These are phyloP conservation scores for Quercus berberidifolia DNA, from an alignment of 306 rosid species.

Conservation along the genomic window DNA sequence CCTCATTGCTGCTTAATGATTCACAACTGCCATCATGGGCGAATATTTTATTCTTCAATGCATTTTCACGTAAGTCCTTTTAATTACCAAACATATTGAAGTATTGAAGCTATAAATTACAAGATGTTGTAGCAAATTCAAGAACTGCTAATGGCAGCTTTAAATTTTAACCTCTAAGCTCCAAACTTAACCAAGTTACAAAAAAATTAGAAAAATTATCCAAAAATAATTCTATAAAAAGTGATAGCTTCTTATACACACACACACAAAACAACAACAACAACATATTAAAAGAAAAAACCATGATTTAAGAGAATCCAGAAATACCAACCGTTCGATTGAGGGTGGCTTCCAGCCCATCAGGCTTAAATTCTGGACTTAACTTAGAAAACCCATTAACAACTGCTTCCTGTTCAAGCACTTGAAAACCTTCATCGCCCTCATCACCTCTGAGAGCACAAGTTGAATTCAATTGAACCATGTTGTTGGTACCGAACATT, in stretches of 20 bases:
- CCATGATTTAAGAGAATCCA: not conserved
- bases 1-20: not conserved
- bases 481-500: conserved; percentile 25
- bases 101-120: not conserved
- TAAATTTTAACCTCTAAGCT: no score
- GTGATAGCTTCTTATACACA: not conserved
- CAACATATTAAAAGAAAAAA: not conserved
- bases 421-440: conserved; percentile 38
- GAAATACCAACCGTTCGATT: conserved; percentile 60
- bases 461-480: conserved; percentile 28
- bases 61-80: not conserved
- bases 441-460: conserved; percentile 31
- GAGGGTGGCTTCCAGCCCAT: conserved; percentile 44
- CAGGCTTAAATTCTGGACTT: conserved; percentile 13
- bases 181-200: no score
- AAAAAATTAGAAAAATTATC: no score
- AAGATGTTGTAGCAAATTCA: not conserved
- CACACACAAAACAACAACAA: not conserved
- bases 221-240: no score
- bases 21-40: not conserved
- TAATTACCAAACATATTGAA: not conserved
- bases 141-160: not conserved
- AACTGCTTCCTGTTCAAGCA: conserved; percentile 56
- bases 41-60: not conserved
- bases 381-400: conserved; percentile 35